Evolutionary conservation across 192 early-diverging fungal species (phyloP).

Genomic region (Paraglomus brasilianum): DNA sequence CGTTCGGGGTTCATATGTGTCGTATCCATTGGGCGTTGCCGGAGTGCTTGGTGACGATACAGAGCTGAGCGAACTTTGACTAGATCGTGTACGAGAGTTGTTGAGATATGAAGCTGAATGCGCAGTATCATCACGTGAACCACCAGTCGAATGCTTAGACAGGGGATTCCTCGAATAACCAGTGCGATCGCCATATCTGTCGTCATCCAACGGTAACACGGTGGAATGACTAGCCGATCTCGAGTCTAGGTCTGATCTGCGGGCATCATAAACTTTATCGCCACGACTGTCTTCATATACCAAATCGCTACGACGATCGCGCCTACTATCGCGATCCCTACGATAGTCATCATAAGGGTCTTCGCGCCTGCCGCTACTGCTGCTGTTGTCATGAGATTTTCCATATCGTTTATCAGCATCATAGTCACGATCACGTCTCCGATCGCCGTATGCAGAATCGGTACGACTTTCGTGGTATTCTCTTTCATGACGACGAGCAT

Average conservation of each 20-base stretch:
- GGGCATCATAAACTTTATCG: too few species aligned
- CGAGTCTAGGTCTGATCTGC: too few species aligned
- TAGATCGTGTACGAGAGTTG: background rate
- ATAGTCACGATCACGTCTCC: background rate
- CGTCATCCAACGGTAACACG: too few species aligned
- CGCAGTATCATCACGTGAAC: background rate
- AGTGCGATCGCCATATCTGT: too few species aligned
- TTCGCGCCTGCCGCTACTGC: background rate
- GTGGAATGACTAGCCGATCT: too few species aligned
- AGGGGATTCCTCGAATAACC: too few species aligned
- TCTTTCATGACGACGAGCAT: constrained; percentile 14
- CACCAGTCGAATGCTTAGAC: background rate
- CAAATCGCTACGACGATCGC: background rate
- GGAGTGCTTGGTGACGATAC: constrained; percentile 28
- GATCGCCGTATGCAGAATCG: background rate
- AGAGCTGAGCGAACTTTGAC: constrained; percentile 23
- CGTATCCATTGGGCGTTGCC: constrained; percentile 21
- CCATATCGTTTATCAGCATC: background rate
- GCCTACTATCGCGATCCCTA: constrained; percentile 1
- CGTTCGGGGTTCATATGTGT: constrained; percentile 4
- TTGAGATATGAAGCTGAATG: constrained; percentile 5
- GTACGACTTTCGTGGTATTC: background rate
- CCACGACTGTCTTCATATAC: too few species aligned
- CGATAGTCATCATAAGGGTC: background rate
- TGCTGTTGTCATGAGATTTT: background rate